These are phyloP conservation scores for Holtermannia corniformis DNA, from an alignment of 768 basidiomycete genomes.

Conservation along the genomic window DNA sequence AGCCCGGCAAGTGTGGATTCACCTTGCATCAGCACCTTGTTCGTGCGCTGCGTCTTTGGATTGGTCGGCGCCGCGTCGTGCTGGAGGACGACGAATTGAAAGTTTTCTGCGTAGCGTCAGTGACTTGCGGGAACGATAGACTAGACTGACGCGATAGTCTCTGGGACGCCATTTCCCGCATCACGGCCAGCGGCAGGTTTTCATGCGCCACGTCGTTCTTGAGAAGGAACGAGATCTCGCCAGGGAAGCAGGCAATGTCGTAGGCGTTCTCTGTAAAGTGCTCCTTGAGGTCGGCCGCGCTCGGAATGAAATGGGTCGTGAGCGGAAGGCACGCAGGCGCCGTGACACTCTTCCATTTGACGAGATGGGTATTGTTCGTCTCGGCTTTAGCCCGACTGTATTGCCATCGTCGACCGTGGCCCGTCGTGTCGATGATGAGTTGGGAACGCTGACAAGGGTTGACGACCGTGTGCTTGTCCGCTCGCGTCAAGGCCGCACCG, in stretches of 20 bases:
- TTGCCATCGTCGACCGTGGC: constrained; percentile 70
- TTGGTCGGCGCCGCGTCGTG: constrained; percentile 43
- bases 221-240: constrained; percentile 80
- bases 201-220: constrained; percentile 45
- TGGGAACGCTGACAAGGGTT: constrained; percentile 37
- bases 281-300: constrained; percentile 58
- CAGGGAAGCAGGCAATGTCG: constrained; percentile 72
- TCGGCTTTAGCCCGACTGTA: constrained; percentile 59
- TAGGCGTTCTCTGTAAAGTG: constrained; percentile 75
- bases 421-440: constrained; percentile 14
- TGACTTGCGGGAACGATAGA: not conserved
- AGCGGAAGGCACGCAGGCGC: constrained; percentile 82
- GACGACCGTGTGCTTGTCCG: constrained; percentile 39
- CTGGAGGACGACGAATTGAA: constrained; percentile 70
- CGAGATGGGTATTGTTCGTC: constrained; percentile 60
- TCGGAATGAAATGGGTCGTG: constrained; percentile 80
- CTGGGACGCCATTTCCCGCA: constrained; percentile 90
- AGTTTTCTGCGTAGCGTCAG: constrained; percentile 60
- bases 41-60: constrained; percentile 45
- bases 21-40: constrained; percentile 19
- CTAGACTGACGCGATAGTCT: constrained; percentile 48
- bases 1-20: constrained; percentile 50
- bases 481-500: constrained; percentile 42
- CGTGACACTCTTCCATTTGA: constrained; percentile 83
- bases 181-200: constrained; percentile 39